Conservation (phyloP, 129 eudicot species). For the Solidago caesia region DNA sequence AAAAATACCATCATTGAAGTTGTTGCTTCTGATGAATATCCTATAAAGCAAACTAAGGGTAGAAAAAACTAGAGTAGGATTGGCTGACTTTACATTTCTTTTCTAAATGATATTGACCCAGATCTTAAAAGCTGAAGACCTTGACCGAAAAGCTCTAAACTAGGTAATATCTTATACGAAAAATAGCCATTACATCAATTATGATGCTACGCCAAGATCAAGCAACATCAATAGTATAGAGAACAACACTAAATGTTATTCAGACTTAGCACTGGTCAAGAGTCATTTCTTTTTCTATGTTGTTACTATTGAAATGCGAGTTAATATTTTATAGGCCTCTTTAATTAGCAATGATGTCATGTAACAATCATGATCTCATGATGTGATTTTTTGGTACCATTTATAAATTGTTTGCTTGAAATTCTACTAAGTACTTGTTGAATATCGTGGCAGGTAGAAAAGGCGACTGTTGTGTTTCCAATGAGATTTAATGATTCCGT, state of each 20-base stretch:
- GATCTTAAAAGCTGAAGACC: not conserved
- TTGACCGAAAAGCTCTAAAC: not conserved
- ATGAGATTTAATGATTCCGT: constrained; percentile 86
- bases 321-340: not conserved
- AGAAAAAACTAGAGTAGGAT: not conserved
- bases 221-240: not conserved
- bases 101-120: not conserved
- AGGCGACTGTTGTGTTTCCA: constrained; percentile 83
- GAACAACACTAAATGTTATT: not conserved
- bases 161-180: not conserved
- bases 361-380: not conserved
- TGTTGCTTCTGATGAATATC: not conserved
- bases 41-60: not conserved
- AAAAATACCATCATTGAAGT: not conserved
- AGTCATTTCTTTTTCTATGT: no score
- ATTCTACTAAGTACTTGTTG: not conserved
- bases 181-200: not conserved
- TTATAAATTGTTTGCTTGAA: not conserved
- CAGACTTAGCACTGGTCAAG: not conserved
- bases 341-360: constrained; percentile 7
- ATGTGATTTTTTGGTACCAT: constrained; percentile 1
- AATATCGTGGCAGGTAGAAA: constrained; percentile 63
- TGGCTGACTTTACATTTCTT: not conserved
- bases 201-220: not conserved
- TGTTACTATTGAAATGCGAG: no score